Conservation (phyloP, 805 yeast species). For the Candida krabiensis region DNA sequence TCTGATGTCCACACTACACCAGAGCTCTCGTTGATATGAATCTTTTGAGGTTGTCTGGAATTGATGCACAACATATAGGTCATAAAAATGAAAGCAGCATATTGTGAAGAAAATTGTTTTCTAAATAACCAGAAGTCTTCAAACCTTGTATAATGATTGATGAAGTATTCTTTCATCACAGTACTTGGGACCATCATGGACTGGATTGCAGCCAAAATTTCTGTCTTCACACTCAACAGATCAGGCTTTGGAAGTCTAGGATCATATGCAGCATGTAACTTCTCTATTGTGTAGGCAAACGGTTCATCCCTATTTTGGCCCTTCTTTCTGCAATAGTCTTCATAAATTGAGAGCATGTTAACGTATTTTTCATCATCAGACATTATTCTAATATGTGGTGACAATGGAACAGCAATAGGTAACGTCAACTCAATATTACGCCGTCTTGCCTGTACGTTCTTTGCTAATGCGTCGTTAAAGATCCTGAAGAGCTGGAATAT, state of each 20-base stretch:
- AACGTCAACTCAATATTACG: constrained; percentile 82
- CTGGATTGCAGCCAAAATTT: constrained; percentile 88
- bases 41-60: constrained; percentile 91
- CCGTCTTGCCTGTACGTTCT: constrained; percentile 84
- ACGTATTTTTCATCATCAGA: constrained; percentile 77
- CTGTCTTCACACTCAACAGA: constrained; percentile 81
- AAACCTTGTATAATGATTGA: constrained; percentile 66
- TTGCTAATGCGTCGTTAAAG: constrained; percentile 75
- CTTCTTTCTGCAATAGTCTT: constrained; percentile 73
- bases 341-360: constrained; percentile 81
- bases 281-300: constrained; percentile 78
- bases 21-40: constrained; percentile 73
- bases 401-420: constrained; percentile 90
- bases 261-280: constrained; percentile 89
- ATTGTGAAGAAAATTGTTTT: constrained; percentile 91
- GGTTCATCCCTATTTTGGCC: constrained; percentile 87
- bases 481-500: constrained; percentile 89
- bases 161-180: constrained; percentile 76
- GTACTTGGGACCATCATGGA: constrained; percentile 82
- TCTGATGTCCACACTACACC: constrained; percentile 94
- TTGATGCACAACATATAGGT: constrained; percentile 94
- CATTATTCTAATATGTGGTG: constrained; percentile 90
- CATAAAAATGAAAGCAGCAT: constrained; percentile 89
- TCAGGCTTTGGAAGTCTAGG: constrained; percentile 94
- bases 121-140: constrained; percentile 98